Conservation (phyloP, 495 filamentous ascomycete species). For the Hyaloscypha bicolor region DNA sequence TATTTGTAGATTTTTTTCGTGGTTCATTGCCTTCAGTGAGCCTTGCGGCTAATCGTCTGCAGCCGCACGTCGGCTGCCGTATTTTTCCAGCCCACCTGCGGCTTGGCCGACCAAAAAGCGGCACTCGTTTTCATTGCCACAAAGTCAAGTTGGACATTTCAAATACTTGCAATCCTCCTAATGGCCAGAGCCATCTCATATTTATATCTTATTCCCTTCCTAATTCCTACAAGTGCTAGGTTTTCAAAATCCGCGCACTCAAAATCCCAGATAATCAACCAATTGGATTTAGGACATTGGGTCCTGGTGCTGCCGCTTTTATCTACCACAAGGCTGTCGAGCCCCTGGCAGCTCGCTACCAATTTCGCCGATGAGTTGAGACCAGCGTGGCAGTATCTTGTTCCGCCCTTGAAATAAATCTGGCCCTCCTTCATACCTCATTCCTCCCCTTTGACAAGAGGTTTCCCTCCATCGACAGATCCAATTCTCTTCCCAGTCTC, state of each 20-base stretch:
- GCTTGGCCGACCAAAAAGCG: background rate
- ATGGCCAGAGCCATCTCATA: too few species aligned
- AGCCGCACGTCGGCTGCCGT: background rate
- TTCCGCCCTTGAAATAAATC: constrained; percentile 18
- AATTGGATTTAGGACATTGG: too few species aligned
- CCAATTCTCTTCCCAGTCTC: constrained; percentile 21
- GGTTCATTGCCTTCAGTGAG: background rate
- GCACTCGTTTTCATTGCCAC: background rate
- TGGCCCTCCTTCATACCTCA: background rate
- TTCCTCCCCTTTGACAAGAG: background rate
- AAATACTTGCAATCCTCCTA: background rate
- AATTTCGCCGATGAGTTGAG: constrained; percentile 6
- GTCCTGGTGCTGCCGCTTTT: background rate
- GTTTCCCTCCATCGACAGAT: background rate
- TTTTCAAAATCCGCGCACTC: too few species aligned
- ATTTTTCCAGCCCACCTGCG: background rate
- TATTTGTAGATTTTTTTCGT: background rate
- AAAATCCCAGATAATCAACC: too few species aligned
- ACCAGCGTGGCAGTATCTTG: constrained; percentile 31
- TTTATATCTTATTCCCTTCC: too few species aligned
- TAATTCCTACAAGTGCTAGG: too few species aligned
- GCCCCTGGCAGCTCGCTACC: background rate
- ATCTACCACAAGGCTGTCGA: background rate
- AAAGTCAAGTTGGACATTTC: background rate
- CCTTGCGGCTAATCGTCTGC: background rate